These are phyloP conservation scores for Butyriboletus appendiculatus DNA, from an alignment of 1,284 basidiomycete species.

Conservation along the genomic window DNA sequence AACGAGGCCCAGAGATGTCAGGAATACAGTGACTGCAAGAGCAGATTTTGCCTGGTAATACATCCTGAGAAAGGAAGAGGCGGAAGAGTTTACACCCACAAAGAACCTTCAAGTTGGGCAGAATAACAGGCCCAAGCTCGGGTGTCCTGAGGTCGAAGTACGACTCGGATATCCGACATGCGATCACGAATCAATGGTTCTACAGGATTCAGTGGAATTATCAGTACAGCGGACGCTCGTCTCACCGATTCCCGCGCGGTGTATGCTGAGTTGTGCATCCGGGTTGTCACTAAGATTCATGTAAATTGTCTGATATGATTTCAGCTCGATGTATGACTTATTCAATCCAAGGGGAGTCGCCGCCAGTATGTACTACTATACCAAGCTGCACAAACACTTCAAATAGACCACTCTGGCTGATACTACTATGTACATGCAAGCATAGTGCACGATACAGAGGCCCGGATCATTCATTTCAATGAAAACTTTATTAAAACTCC, in stretches of 20 bases:
- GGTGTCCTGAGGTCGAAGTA: background rate
- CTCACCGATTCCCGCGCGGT: background rate
- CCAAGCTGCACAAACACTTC: background rate
- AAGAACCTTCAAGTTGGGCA: background rate
- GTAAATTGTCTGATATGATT: background rate
- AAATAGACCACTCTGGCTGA: too few relatives aligned
- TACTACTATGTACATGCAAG: background rate
- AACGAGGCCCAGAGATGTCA: background rate
- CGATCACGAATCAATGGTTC: background rate
- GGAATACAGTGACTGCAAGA: background rate
- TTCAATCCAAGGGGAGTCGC: background rate
- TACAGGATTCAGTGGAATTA: background rate
- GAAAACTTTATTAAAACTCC: background rate
- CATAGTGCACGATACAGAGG: too few relatives aligned
- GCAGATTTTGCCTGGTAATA: background rate
- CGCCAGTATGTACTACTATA: background rate
- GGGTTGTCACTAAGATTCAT: background rate
- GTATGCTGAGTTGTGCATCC: background rate
- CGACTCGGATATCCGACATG: background rate
- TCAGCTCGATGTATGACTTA: background rate
- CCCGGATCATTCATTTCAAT: background rate
- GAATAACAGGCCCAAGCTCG: background rate
- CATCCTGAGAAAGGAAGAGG: background rate
- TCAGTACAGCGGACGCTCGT: background rate
- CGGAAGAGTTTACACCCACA: background rate